Base-by-base conservation (phyloP, 2,329 filamentous ascomycete species). In the Cladophialophora yegresii region DNA sequence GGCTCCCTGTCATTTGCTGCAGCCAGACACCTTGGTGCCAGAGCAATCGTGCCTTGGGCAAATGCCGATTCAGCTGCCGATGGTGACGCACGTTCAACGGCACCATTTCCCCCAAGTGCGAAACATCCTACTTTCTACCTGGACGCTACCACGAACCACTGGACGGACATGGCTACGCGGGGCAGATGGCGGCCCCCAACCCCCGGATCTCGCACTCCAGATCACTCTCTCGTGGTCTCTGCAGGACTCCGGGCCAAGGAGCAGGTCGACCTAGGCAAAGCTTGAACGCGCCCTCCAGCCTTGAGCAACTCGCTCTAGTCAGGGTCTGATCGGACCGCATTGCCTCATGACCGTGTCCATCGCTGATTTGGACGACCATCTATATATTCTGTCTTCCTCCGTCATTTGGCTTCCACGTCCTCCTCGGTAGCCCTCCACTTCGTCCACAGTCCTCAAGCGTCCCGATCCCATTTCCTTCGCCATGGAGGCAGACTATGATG, bases 401-500 rank as follows among this genome's bases (percentile, higher is more conserved):
- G 47, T 50, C 47, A 50, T 22, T 16, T 8, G 10, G 2, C 22
- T 9, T 50, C 9, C 7, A 10, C 4, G 4, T 50, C 47, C 9
- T 50, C 4, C 20, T 50, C 47, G 47, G 20, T 26, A 50, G 22
- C 3, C 20, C n/a, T 50, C 47, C 23, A 22, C 13, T 20, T 13
- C 4, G 20, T 26, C 22, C 8, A 16, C 26, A 20, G 16, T 20
- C 40, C 13, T 30, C 16, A 7, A 5, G 16, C 16, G 1, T 43
- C 36, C n/a, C 55, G 20, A 58, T 20, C 22, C 13, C 28, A 22
- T 23, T n/a, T 30, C 23, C 28, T 30, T 33, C 71, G 72, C 22
- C 36, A 82, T 82, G 80, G 78, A 81, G 76, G 80, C 80, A 76
- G 79, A 80, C 68, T 78, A 80, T 65, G 76, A 79, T 75, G 77